Conservation (phyloP, 176 grass and related monocot genomes). For the Oryza meyeriana region DNA sequence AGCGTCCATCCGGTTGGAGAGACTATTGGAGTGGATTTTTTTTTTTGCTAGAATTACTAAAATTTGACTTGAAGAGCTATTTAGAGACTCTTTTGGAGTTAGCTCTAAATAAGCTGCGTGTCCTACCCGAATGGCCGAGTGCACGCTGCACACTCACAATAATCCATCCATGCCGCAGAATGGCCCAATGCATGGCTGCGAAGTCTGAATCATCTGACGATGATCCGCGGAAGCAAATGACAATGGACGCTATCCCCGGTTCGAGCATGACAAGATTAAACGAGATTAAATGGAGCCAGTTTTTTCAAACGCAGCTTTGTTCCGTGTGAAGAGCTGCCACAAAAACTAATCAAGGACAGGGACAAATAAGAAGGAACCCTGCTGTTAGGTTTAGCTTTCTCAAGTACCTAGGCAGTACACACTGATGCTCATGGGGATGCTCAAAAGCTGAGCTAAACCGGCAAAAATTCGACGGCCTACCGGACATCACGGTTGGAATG, state of each 20-base stretch:
- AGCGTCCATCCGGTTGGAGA: too few relatives aligned
- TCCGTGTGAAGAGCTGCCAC: not conserved
- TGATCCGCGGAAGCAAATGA: not conserved
- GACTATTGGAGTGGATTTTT: too few relatives aligned
- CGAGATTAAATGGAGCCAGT: not conserved
- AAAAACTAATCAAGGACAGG: not conserved
- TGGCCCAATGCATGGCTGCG: not conserved
- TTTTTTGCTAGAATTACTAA: too few relatives aligned
- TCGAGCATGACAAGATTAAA: not conserved
- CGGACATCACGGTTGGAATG: not conserved
- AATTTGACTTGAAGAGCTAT: too few relatives aligned
- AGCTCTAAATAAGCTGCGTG: not conserved
- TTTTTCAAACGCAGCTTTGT: not conserved
- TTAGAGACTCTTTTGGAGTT: too few relatives aligned
- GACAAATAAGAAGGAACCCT: constrained; percentile 28
- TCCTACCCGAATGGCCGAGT: not conserved
- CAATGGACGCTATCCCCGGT: not conserved
- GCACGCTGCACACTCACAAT: not conserved
- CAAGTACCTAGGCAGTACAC: constrained; percentile 22
- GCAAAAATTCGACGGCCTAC: constrained; percentile 14
- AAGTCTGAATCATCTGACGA: not conserved
- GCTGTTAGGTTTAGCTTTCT: constrained; percentile 20
- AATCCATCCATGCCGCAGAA: not conserved
- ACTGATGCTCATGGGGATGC: constrained; percentile 13
- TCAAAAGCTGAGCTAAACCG: not conserved